Evolutionary conservation across 345 rosid species (phyloP), one percentile per base, ranked within the genome.

Genomic region (Acer yangbiense): DNA sequence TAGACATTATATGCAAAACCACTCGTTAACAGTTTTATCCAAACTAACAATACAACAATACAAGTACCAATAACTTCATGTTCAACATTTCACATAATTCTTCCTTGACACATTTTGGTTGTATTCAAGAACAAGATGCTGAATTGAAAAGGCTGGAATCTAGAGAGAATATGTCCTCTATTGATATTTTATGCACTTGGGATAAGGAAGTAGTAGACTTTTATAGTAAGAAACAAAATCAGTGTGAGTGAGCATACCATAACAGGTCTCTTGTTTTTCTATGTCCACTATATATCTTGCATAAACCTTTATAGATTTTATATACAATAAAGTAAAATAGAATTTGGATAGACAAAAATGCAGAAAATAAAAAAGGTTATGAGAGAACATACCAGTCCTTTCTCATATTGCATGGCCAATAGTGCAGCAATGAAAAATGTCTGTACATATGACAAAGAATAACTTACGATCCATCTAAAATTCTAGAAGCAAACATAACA

Each of bases 381-480:
- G 75, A 67, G 86, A 79, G 78, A 77, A 70, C 84, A 65, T 96
- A 96, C 98, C 97, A 96, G 86, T 70, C 95, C 92, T 85, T 91
- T 96, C 85, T 89, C 85, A 62, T 96, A 96, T 85, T 96, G 99
- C 99, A 96, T 96, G 74, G 99, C 98, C 90, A 96, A 88, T 54
- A 94, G 94, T 44, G 95, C 99, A 79, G 98, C 99, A 76, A 94
- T 94, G 80, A 96, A 96, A 87, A 96, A 96, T 65, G 98, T 93
- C 99, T 96, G 91, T 73, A 74, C 61, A 70, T 65, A 48, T 69
- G 54, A 79, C 68, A 69, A 78, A 21, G 23, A 12, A 60, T 39
- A 82, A 77, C 29, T 62, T 81, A 60, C 57, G 61, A 69, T 44
- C 12, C 66, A 50, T 63, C 8, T 50, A 58, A 73, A 52, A 20